A percentile compares a stretch with the other conserved stretches of the same genome.
Evolutionary conservation across 2,329 filamentous ascomycete species (phyloP).

Genomic region (Dactylella cylindrospora): DNA sequence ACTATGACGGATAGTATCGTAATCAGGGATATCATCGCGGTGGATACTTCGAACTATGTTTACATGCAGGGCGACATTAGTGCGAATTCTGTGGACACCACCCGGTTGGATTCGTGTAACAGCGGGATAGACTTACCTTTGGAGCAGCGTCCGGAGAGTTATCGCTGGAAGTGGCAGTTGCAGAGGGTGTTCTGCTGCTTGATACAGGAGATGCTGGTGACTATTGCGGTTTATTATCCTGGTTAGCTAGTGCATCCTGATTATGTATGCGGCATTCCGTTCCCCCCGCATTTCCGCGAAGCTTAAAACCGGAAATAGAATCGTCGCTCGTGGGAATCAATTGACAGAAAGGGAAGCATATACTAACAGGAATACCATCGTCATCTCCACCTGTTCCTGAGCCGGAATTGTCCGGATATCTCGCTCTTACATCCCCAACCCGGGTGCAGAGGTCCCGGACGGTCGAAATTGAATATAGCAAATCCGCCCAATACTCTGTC

Average conservation of each 20-base stretch:
- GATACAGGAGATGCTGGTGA: too few relatives aligned
- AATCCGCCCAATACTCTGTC: conserved; percentile 29
- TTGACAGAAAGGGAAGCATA: too few relatives aligned
- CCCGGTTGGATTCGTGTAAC: background rate
- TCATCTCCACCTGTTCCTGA: conserved; percentile 7
- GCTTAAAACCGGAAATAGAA: too few relatives aligned
- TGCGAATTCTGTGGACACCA: background rate
- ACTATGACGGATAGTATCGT: conserved; percentile 19
- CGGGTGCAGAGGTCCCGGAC: conserved; percentile 24
- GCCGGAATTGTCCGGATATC: conserved; percentile 8
- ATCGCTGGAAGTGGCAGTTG: conserved; percentile 3
- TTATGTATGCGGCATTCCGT: too few relatives aligned
- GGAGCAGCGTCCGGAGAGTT: conserved; percentile 11
- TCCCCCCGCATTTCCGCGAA: too few relatives aligned
- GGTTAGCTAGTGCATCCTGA: too few relatives aligned
- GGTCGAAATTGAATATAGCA: conserved; percentile 24
- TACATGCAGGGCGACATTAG: background rate
- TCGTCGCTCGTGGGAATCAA: too few relatives aligned
- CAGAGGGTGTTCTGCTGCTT: conserved; percentile 10
- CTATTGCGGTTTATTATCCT: too few relatives aligned
- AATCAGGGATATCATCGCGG: background rate
- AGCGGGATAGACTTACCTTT: conserved; percentile 21
- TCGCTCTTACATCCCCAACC: conserved; percentile 29
- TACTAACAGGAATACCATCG: conserved; percentile 33
- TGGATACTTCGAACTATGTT: conserved; percentile 11